A percentile compares a stretch with the other conserved stretches of the same genome.
phyloP scores from a whole-genome alignment of 441 rosid species.

The Erodium texanum region DNA sequence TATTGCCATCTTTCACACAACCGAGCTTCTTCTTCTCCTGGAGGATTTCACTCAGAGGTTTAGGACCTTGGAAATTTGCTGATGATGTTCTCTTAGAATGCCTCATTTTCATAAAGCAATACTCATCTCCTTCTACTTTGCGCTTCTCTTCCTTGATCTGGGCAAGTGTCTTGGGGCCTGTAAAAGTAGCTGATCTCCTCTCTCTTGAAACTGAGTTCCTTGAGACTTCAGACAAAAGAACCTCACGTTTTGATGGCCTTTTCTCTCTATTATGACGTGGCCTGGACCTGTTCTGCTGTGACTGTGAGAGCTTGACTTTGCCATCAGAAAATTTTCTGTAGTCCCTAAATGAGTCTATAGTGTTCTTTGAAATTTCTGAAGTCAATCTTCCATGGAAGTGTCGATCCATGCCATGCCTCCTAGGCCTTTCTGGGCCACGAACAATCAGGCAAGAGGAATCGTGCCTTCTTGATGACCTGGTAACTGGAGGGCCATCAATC shows the following conservation, averaged over 20 bases:
- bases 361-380: constrained; percentile 24
- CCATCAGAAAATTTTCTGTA: constrained; percentile 20
- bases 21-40: constrained; percentile 29
- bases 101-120: constrained; percentile 9
- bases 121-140: constrained; percentile 21
- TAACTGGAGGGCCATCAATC: constrained; percentile 21
- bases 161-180: constrained; percentile 48
- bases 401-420: constrained; percentile 18
- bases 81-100: constrained; percentile 8
- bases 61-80: constrained; percentile 43
- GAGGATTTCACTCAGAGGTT: constrained; percentile 48
- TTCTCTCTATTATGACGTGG: constrained; percentile 19
- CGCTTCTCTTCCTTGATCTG: constrained; percentile 48
- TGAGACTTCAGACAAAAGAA: constrained; percentile 19
- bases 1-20: constrained; percentile 6
- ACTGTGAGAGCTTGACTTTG: constrained; percentile 19
- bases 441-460: constrained; percentile 17
- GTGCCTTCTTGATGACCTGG: constrained; percentile 25
- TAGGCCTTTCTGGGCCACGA: constrained; percentile 20
- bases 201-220: constrained; percentile 24
- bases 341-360: constrained; percentile 18
- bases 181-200: constrained; percentile 28
- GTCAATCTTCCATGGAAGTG: constrained; percentile 25
- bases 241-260: constrained; percentile 17
- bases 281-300: constrained; percentile 16